Base-by-base conservation (phyloP, 2,329 filamentous ascomycete genomes). In the Endoconidiophora laricicola region DNA sequence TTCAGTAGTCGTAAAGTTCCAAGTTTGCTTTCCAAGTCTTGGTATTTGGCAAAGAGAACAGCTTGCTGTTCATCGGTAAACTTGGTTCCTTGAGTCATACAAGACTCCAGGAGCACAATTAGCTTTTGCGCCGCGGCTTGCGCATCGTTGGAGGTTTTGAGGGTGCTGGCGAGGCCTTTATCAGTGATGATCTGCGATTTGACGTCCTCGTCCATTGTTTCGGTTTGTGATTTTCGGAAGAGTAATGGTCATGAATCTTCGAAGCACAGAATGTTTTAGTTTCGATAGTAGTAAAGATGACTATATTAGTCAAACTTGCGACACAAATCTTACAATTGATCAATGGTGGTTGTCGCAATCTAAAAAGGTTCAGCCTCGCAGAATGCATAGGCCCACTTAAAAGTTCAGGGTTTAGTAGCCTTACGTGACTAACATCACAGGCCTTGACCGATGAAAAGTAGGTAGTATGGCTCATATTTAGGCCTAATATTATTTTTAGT, bases 1-100 rank as follows among this genome's bases (percentile, higher is more conserved):
- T 95, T 90, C 24, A 91, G 71, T 10, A 83, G 83, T 50, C 90
- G 83, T 16, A 94, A 72, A 56, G 85, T 81, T 1, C 85, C 78
- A 7, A 94, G 74, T 58, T 86, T 81, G 50, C 86, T 81, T 57
- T 50, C 48, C 12, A 54, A 46, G 14, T 48, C 44, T 9, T 46
- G 48, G 23, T 50, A 53, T 20, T 43, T 46, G 14, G 22, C 24
- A 18, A 29, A 16, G 2, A 50, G 38, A 20, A 41, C 20, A 2
- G 29, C 23, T 20, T 36, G 43, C 20, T 53, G 26, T 23, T 49
- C 10, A 3, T 38, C 16, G 2, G 46, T 49, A 36, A 69, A 63
- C 44, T 63, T 33, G 26, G 7, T 33, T 10, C 12, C 26, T 33
- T 33, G 26, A 9, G 26, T 33, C 26, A 33, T 33, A 43, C 60